phyloP scores from a whole-genome alignment of 441 rosid genomes.

The Flueggea neowawraea region DNA sequence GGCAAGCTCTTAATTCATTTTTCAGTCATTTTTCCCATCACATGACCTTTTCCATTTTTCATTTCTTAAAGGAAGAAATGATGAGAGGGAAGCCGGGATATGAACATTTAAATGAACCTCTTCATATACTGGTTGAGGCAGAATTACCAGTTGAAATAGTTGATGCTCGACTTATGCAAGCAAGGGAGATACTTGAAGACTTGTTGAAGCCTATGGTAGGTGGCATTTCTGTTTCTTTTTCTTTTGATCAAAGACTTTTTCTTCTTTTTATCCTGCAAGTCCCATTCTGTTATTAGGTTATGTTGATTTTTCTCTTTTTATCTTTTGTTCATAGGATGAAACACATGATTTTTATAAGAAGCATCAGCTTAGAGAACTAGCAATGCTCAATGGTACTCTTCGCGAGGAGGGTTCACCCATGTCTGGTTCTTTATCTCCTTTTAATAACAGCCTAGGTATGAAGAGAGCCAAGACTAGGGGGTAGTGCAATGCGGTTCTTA shows the following conservation, averaged over 20 bases:
- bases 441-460: slow-evolving; percentile 93
- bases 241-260: background rate
- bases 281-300: background rate
- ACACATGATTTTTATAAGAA: slow-evolving; percentile 95
- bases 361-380: slow-evolving; percentile 94
- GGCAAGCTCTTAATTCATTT: background rate
- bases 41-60: slow-evolving; percentile 13
- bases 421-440: slow-evolving; percentile 95
- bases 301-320: background rate
- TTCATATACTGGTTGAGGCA: slow-evolving; percentile 92
- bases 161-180: slow-evolving; percentile 93
- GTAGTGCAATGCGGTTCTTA: slow-evolving; percentile 21
- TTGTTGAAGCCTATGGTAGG: slow-evolving; percentile 85
- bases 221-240: slow-evolving; percentile 9
- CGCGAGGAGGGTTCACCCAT: slow-evolving; percentile 96
- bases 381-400: slow-evolving; percentile 88
- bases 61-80: slow-evolving; percentile 74
- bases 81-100: slow-evolving; percentile 99
- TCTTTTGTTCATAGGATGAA: slow-evolving; percentile 57
- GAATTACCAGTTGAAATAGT: slow-evolving; percentile 92
- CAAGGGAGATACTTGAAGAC: slow-evolving; percentile 91
- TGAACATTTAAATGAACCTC: slow-evolving; percentile 96
- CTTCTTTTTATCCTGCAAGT: background rate
- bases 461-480: slow-evolving; percentile 97
- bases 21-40: background rate